A percentile compares a stretch with the other conserved stretches of the same genome.
Conservation (phyloP, 1,139 yeast species). For the Geotrichum citri-aurantii region DNA sequence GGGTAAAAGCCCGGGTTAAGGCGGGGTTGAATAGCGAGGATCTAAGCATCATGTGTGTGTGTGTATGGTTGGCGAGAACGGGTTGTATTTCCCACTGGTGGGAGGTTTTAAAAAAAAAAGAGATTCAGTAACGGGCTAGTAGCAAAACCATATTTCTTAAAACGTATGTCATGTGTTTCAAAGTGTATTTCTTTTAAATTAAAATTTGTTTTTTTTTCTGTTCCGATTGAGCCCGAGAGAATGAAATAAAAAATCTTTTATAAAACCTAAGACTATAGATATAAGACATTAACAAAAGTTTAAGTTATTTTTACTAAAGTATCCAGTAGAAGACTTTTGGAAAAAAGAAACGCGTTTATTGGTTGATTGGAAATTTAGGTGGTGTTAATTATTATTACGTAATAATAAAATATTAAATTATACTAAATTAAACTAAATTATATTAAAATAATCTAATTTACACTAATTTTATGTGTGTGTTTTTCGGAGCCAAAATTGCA, state of each 20-base stretch:
- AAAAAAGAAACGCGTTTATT: not conserved
- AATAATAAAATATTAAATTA: not conserved
- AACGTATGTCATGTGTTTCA: too few relatives aligned
- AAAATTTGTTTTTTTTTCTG: too few relatives aligned
- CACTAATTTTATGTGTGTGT: not conserved
- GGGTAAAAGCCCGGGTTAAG: not conserved
- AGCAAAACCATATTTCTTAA: too few relatives aligned
- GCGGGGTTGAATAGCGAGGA: not conserved
- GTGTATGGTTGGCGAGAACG: not conserved
- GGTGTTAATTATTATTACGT: not conserved
- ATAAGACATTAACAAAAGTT: too few relatives aligned
- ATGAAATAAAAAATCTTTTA: too few relatives aligned
- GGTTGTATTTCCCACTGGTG: not conserved
- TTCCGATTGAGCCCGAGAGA: too few relatives aligned
- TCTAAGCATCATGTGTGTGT: not conserved
- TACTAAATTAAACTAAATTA: not conserved
- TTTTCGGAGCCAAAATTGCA: not conserved
- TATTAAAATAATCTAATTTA: not conserved
- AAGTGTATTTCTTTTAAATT: too few relatives aligned
- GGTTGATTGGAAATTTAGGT: not conserved
- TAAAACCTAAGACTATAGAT: not conserved
- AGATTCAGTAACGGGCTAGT: too few relatives aligned
- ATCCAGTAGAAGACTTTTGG: too few relatives aligned
- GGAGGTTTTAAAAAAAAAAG: not conserved
- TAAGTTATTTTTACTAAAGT: too few relatives aligned